phyloP scores from a whole-genome alignment of 176 grass and related monocot genomes.

The Eragrostis curvula region DNA sequence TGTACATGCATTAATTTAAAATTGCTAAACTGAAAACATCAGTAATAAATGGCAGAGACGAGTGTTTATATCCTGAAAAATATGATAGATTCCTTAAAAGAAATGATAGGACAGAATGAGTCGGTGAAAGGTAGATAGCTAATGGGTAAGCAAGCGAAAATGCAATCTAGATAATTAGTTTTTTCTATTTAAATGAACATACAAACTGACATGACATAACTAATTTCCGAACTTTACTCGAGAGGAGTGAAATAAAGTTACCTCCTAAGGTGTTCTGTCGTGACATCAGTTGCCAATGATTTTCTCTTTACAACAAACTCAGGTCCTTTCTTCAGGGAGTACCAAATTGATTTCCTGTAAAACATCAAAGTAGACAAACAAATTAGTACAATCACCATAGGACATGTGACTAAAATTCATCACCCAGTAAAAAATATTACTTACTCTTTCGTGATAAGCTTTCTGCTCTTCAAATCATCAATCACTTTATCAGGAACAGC shows the following conservation, averaged over 20 bases:
- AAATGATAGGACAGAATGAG: neutral
- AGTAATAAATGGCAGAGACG: too few species aligned
- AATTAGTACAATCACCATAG: slow-evolving; percentile 23
- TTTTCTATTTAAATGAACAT: neutral
- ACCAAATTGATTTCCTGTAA: slow-evolving; percentile 73
- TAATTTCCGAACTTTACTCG: neutral
- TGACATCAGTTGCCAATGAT: slow-evolving; percentile 88
- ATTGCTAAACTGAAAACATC: neutral
- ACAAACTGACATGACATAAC: neutral
- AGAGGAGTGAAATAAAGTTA: slow-evolving; percentile 46
- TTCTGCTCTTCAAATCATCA: slow-evolving; percentile 76
- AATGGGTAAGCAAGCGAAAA: neutral
- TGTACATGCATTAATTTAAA: neutral
- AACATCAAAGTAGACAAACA: slow-evolving; percentile 30
- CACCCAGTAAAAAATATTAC: neutral
- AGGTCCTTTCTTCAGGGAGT: slow-evolving; percentile 84
- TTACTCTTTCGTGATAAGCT: slow-evolving; percentile 89
- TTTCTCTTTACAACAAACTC: slow-evolving; percentile 90
- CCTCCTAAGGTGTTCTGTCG: slow-evolving; percentile 85
- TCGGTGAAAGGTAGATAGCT: neutral
- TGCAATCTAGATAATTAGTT: neutral
- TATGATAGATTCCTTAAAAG: too few species aligned
- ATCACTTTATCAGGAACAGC: slow-evolving; percentile 51
- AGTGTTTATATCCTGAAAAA: neutral
- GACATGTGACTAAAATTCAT: slow-evolving; percentile 8